phyloP scores from a whole-genome alignment of 345 rosid species.

The Populus davidiana region DNA sequence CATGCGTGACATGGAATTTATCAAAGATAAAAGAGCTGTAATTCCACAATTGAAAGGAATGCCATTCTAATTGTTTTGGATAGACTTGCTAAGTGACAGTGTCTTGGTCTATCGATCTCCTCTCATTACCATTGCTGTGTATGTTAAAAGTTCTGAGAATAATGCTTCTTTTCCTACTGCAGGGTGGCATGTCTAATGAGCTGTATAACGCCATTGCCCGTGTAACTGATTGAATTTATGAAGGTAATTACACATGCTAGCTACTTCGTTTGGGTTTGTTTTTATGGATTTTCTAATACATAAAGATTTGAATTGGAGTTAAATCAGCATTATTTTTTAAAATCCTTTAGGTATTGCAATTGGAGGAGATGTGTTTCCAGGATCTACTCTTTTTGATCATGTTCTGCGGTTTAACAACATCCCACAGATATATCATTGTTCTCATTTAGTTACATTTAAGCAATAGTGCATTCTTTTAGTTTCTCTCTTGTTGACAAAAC shows the following conservation, averaged over 20 bases:
- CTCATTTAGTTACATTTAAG: background rate
- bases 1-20: background rate
- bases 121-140: background rate
- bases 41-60: too few species aligned
- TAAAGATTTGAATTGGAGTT: conserved; percentile 1
- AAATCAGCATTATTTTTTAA: conserved; percentile 17
- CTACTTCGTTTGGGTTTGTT: background rate
- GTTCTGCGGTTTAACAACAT: conserved; percentile 90
- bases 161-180: too few species aligned
- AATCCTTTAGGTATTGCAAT: conserved; percentile 79
- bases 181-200: conserved; percentile 99
- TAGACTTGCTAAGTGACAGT: background rate
- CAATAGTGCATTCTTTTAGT: background rate
- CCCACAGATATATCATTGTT: conserved; percentile 60
- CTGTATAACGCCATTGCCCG: conserved; percentile 86
- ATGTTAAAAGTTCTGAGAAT: conserved; percentile 7
- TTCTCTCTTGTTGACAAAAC: background rate
- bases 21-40: background rate
- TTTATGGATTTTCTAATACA: background rate
- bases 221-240: conserved; percentile 92
- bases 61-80: background rate
- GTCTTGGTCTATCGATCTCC: background rate
- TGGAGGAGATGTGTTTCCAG: conserved; percentile 98
- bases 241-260: conserved; percentile 46
- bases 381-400: conserved; percentile 91